Conservation (phyloP, 306 rosid genomes). For the Ceratonia siliqua region DNA sequence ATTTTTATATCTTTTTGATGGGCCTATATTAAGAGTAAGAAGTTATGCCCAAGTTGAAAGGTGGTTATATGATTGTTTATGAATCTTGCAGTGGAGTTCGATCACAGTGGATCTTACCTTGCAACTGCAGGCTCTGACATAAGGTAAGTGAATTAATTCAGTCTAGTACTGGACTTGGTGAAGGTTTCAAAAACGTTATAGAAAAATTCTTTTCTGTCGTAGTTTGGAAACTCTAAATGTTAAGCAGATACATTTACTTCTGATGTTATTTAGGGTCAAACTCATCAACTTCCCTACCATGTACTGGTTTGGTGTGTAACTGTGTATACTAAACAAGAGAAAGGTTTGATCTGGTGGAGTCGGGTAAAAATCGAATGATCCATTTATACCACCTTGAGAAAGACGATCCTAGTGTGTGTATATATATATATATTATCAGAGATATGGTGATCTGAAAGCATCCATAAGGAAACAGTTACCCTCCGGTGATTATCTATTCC, state of each 20-base stretch:
- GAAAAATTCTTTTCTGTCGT: not conserved
- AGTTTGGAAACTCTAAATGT: not conserved
- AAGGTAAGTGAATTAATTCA: slow-evolving; percentile 54
- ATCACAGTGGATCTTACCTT: slow-evolving; percentile 93
- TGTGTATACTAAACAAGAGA: not conserved
- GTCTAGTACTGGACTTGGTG: slow-evolving; percentile 5
- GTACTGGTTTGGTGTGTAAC: not conserved
- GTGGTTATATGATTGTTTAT: slow-evolving; percentile 23
- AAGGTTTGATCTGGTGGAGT: not conserved
- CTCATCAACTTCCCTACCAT: not conserved
- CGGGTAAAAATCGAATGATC: not conserved
- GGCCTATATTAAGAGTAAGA: not conserved
- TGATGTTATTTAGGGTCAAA: not conserved
- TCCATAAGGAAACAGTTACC: not conserved
- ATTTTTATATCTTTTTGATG: not conserved
- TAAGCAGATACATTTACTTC: not conserved
- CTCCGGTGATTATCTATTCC: not conserved
- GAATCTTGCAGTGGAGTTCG: slow-evolving; percentile 79
- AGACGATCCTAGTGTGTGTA: not conserved
- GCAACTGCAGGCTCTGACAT: slow-evolving; percentile 87
- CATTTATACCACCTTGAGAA: not conserved
- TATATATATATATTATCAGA: not conserved
- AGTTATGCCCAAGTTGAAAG: not conserved
- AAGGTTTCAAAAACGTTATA: not conserved
- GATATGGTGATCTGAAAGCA: not conserved